These are phyloP conservation scores for Sanghuangporus weigelae DNA, from an alignment of 1,284 basidiomycete genomes.

Conservation along the genomic window DNA sequence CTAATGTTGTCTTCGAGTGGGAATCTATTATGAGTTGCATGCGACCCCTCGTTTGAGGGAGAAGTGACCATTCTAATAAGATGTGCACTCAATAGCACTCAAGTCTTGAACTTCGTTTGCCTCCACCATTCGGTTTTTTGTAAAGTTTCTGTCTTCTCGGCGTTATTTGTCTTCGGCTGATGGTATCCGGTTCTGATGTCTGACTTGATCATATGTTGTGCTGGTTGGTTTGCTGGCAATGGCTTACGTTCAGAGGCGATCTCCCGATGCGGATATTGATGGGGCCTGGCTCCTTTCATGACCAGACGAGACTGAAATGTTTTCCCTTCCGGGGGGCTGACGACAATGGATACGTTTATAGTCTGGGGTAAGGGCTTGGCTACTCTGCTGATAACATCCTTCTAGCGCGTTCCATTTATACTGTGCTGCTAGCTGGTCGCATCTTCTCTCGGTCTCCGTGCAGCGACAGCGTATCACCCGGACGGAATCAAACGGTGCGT, in stretches of 20 bases:
- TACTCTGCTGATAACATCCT: not conserved
- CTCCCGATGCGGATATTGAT: not conserved
- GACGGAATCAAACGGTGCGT: not conserved
- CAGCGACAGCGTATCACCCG: not conserved
- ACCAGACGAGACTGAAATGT: not conserved
- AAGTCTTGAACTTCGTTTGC: not conserved
- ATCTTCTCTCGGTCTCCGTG: not conserved
- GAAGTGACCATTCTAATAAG: not conserved
- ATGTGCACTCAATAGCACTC: not conserved
- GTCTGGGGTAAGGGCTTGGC: not conserved
- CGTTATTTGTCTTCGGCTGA: not conserved
- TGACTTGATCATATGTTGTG: not conserved
- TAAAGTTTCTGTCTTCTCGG: not conserved
- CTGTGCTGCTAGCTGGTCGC: not conserved
- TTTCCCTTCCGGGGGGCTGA: not conserved
- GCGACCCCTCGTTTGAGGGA: not conserved
- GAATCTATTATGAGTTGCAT: not conserved
- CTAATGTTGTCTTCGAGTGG: not conserved
- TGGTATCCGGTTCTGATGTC: not conserved
- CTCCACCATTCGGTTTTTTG: not conserved
- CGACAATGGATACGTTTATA: not conserved
- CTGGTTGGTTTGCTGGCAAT: not conserved
- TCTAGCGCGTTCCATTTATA: not conserved
- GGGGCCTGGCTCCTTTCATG: not conserved
- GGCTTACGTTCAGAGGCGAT: not conserved